phyloP scores from a whole-genome alignment of 164 flowering plant genomes.

The Aristolochia californica region DNA sequence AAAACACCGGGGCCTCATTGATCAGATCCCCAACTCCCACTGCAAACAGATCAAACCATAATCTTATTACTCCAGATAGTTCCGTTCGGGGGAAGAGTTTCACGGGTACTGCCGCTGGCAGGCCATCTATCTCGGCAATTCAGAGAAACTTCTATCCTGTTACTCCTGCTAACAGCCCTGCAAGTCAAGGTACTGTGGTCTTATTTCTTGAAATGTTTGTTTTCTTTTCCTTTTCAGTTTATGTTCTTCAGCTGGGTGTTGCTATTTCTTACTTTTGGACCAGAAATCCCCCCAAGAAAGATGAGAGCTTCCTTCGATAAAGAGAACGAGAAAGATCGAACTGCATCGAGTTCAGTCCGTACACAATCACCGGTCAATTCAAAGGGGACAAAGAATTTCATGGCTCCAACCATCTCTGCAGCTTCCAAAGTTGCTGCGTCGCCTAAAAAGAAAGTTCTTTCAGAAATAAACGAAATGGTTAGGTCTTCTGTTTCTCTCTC shows the following conservation, averaged over 20 bases:
- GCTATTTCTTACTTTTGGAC: constrained; percentile 20
- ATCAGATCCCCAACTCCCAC: background rate
- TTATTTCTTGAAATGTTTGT: constrained; percentile 4
- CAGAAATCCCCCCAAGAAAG: background rate
- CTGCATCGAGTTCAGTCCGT: constrained; percentile 12
- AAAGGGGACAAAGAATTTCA: constrained; percentile 55
- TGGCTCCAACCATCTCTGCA: constrained; percentile 84
- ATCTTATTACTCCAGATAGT: background rate
- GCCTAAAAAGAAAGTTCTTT: constrained; percentile 54
- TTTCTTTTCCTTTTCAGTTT: background rate
- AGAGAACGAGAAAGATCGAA: constrained; percentile 44
- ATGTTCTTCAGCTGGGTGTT: background rate
- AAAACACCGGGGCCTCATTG: background rate
- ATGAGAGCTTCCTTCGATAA: constrained; percentile 14
- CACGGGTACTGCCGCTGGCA: background rate
- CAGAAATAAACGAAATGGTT: constrained; percentile 42
- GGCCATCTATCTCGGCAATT: constrained; percentile 19
- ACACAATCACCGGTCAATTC: constrained; percentile 25
- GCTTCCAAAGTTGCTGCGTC: constrained; percentile 55
- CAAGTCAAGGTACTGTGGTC: constrained; percentile 23
- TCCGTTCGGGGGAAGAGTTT: background rate
- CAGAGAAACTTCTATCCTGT: constrained; percentile 26
- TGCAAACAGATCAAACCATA: background rate
- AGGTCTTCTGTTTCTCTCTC: constrained; percentile 28
- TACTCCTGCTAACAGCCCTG: constrained; percentile 61